Base-by-base conservation (phyloP, 1,284 basidiomycete genomes). In the Stereum hirsutum region DNA sequence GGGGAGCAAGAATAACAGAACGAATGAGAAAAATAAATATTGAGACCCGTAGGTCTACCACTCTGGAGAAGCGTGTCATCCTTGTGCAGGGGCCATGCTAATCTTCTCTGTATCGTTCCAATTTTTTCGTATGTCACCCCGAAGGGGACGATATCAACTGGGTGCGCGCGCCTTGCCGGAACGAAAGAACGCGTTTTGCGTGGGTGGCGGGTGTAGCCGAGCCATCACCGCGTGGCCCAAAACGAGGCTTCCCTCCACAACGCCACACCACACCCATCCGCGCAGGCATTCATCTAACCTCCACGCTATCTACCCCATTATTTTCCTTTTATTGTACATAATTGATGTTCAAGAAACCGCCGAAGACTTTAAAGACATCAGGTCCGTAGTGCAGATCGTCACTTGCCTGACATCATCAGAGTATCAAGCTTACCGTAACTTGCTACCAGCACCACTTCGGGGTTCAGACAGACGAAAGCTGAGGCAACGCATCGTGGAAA, bases 291-390 rank as follows among this genome's bases (percentile, higher is more conserved):
- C n/a, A n/a, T n/a, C n/a, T n/a, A n/a, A n/a, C n/a, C n/a, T n/a
- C n/a, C n/a, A n/a, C n/a, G n/a, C n/a, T n/a, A n/a, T n/a, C n/a
- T n/a, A n/a, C n/a, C n/a, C n/a, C n/a, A n/a, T n/a, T n/a, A n/a
- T n/a, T n/a, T n/a, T n/a, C n/a, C n/a, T n/a, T n/a, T n/a, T n/a
- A n/a, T n/a, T n/a, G n/a, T n/a, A n/a, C n/a, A n/a, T n/a, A n/a
- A n/a, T n/a, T n/a, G n/a, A 85, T 86, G 83, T 87, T 87, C 72
- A 87, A 86, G 58, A 86, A 85, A 61, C 75, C 80, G 6, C 57
- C 81, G 10, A 65, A 71, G 35, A 74, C 74, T 45, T 54, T 77
- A 42, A 87, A 87, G 57, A 86, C 81, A 2, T 81, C 77, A 34
- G 72, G 72, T 69, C 48, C n/a, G 47, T 48, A 24, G 17, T 12